phyloP scores from a whole-genome alignment of 352 stramenopile species.

The Pythium plurisporium region DNA sequence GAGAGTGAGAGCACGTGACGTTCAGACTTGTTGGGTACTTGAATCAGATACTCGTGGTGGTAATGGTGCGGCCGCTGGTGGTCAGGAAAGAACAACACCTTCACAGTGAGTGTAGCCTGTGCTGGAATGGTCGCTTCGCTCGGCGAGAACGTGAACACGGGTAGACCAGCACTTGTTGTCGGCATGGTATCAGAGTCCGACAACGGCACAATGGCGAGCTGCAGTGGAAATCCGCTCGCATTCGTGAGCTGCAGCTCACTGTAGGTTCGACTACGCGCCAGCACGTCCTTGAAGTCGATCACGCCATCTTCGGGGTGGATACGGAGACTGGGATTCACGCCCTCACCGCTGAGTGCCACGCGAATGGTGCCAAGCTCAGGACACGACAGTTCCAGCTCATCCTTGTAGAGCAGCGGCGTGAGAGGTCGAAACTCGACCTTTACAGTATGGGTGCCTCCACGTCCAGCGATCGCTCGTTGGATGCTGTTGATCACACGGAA shows the following conservation, averaged over 20 bases:
- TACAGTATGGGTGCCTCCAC: conserved; percentile 25
- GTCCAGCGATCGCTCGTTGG: conserved; percentile 34
- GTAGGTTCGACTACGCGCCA: conserved; percentile 42
- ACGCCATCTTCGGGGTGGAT: conserved; percentile 57
- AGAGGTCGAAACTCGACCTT: conserved; percentile 69
- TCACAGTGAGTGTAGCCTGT: conserved; percentile 44
- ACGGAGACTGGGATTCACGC: conserved; percentile 71
- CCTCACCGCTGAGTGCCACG: conserved; percentile 51
- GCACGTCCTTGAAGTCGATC: conserved; percentile 64
- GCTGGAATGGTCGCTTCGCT: conserved; percentile 54
- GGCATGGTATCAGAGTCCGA: background rate
- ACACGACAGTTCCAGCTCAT: conserved; percentile 61
- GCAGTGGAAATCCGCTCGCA: conserved; percentile 58
- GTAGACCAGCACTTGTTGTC: conserved; percentile 26
- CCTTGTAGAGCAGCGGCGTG: conserved; percentile 51
- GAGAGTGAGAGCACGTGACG: conserved; percentile 45
- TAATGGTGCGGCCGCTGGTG: conserved; percentile 60
- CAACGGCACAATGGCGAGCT: conserved; percentile 36
- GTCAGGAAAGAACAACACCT: conserved; percentile 60
- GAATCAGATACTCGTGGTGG: conserved; percentile 42
- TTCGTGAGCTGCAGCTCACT: conserved; percentile 60
- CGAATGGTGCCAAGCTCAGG: conserved; percentile 27
- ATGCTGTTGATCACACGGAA: conserved; percentile 78
- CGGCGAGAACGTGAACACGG: conserved; percentile 64
- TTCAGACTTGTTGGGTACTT: conserved; percentile 74